Conservation (phyloP, 192 early-diverging fungal species). For the Podila epigama region DNA sequence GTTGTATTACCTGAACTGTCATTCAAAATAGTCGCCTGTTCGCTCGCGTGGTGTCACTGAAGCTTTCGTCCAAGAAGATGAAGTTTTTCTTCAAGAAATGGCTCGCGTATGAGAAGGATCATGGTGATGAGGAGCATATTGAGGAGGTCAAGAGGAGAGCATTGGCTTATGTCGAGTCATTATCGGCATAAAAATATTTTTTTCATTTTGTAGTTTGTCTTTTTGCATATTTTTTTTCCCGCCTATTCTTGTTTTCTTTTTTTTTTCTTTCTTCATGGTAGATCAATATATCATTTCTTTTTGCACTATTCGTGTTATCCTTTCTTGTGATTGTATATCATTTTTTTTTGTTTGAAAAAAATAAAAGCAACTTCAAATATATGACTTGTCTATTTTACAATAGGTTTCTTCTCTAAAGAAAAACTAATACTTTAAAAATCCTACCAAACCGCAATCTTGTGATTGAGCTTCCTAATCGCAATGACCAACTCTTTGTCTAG, state of each 20-base stretch:
- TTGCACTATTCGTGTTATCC: no score
- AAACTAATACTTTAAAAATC: no score
- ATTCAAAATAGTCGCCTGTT: slow-evolving; percentile 71
- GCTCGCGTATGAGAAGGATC: slow-evolving; percentile 92
- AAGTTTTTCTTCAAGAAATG: slow-evolving; percentile 99
- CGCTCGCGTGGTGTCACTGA: slow-evolving; percentile 88
- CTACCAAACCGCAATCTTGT: no score
- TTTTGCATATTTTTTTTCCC: background rate
- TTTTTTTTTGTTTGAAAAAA: no score
- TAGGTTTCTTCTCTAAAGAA: no score
- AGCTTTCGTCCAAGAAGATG: slow-evolving; percentile 97
- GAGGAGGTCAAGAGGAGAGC: slow-evolving; percentile 91
- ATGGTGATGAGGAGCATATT: slow-evolving; percentile 78
- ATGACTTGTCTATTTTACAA: no score
- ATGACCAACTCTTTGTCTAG: slow-evolving; percentile 15
- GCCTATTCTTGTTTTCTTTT: no score
- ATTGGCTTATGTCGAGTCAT: slow-evolving; percentile 82
- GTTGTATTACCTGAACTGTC: background rate
- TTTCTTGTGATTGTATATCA: no score
- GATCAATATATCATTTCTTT: no score
- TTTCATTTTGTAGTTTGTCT: background rate
- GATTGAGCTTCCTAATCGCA: background rate
- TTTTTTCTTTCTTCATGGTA: no score
- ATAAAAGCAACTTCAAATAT: no score
- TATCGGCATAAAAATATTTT: slow-evolving; percentile 31